Evolutionary conservation across 2,329 filamentous ascomycete species (phyloP).

Genomic region (Ophiosphaerella korrae): DNA sequence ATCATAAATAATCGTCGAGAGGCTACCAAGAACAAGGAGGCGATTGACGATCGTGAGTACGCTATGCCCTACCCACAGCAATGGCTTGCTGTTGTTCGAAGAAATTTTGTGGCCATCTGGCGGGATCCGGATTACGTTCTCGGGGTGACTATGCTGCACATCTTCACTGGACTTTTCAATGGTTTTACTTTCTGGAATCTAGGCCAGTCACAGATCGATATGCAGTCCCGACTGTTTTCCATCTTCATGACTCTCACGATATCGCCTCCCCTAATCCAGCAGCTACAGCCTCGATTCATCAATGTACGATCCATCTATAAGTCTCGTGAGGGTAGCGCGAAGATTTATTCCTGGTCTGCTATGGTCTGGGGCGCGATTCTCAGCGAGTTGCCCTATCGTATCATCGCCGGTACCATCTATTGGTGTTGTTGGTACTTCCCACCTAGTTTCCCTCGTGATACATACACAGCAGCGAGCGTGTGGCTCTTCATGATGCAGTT

Average conservation of each 20-base stretch:
- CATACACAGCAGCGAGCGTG: conserved; percentile 64
- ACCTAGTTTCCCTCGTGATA: conserved; percentile 58
- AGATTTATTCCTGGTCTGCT: conserved; percentile 78
- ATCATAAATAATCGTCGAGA: conserved; percentile 44
- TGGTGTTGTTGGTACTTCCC: conserved; percentile 61
- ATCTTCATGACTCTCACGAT: conserved; percentile 80
- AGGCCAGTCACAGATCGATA: conserved; percentile 48
- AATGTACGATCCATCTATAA: conserved; percentile 70
- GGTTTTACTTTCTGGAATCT: conserved; percentile 57
- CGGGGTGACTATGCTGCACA: conserved; percentile 56
- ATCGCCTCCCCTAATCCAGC: conserved; percentile 74
- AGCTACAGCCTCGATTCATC: conserved; percentile 75
- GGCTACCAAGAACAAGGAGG: conserved; percentile 39
- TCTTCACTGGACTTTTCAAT: conserved; percentile 57
- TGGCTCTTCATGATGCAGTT: conserved; percentile 71
- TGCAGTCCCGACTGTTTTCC: conserved; percentile 70
- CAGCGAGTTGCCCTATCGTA: conserved; percentile 71
- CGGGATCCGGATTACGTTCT: conserved; percentile 70
- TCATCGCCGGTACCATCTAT: conserved; percentile 69
- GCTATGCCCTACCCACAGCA: conserved; percentile 52
- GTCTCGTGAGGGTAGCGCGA: conserved; percentile 74
- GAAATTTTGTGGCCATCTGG: conserved; percentile 65
- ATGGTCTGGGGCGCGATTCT: conserved; percentile 70
- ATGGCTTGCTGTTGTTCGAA: conserved; percentile 48
- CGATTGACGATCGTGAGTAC: conserved; percentile 51